These are phyloP conservation scores for Phytophthora ramorum DNA, from an alignment of 352 stramenopile genomes.

Conservation along the genomic window DNA sequence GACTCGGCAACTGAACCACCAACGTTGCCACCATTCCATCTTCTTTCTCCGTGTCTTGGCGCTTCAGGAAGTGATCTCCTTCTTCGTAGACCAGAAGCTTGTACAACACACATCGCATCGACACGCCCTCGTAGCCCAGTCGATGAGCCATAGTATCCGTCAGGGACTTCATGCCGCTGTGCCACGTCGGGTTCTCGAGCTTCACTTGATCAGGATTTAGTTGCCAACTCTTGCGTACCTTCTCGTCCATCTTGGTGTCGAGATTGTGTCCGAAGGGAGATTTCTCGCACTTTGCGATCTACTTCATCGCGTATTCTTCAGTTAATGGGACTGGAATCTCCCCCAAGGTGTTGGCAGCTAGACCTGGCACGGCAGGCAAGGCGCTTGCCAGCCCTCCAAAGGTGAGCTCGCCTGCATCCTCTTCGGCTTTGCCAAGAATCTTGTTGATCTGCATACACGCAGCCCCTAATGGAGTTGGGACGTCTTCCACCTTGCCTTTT, in stretches of 20 bases:
- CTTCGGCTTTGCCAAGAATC: background rate
- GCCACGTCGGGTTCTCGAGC: background rate
- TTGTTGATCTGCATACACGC: conserved; percentile 7
- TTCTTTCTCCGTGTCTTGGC: conserved; percentile 61
- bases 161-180: background rate
- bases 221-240: conserved; percentile 21
- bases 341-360: conserved; percentile 3
- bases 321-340: conserved; percentile 12
- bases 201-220: background rate
- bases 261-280: no score
- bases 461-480: background rate
- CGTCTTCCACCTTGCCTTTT: conserved; percentile 1
- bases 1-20: no score
- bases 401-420: conserved; percentile 4
- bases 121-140: conserved; percentile 8
- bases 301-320: background rate
- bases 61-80: conserved; percentile 45
- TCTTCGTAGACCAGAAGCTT: conserved; percentile 56
- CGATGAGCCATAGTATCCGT: conserved; percentile 3
- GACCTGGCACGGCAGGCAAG: conserved; percentile 2
- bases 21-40: conserved; percentile 51
- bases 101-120: conserved; percentile 29
- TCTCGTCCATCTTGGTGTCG: conserved; percentile 16
- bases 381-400: conserved; percentile 4
- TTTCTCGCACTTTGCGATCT: conserved; percentile 16